Base-by-base conservation (phyloP, 208 protist genomes). In the Crithidia bombi region DNA sequence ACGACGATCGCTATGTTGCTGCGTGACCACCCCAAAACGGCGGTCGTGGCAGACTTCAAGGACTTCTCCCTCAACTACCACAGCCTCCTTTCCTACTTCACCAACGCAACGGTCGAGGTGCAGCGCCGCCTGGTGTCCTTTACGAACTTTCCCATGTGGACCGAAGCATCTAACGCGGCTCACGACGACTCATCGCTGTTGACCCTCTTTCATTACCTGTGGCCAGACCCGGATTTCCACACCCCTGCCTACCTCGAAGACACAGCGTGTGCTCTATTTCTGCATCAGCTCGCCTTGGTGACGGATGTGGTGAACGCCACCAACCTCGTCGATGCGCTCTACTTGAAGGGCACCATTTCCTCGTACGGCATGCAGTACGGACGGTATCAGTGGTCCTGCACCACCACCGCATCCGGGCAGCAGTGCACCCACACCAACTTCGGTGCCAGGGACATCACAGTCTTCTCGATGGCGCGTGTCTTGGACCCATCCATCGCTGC, bases 71-170 rank as follows among this genome's bases (percentile, higher is more conserved):
- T 72, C 28, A 52, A 73, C 63, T 78, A 86, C 58, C 30, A 65
- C 12, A 32, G n/a, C 0, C 49, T 81, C 41, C 15, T 73, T 14
- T 1, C 12, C 3, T 57, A 33, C 21, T 82, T 83, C 33, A 1
- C 33, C 0, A 55, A 19, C 2, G 41, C 41, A 6, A 14, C 30
- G 12, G 66, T 28, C 4, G 38, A 56, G 15, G 50, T 69, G 44
- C 62, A 43, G 46, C 21, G 47, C 11, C 73, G 82, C 12, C 28
- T 82, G 4, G 38, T 74, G 12, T 58, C 81, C 55, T 21, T 79
- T 32, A 77, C 67, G 25, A 83, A 65, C 62, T 51, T 87, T 59
- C 82, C 78, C 3, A 52, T 75, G 21, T 83, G 78, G 82, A 69
- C 28, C 15, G 66, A 87, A 49, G 51, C 32, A 17, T 65, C 73